Percentiles rank a stretch among this genome's conserved stretches.
phyloP scores from a whole-genome alignment of 2,329 filamentous ascomycete species.

The Aspergillus tubingensis region DNA sequence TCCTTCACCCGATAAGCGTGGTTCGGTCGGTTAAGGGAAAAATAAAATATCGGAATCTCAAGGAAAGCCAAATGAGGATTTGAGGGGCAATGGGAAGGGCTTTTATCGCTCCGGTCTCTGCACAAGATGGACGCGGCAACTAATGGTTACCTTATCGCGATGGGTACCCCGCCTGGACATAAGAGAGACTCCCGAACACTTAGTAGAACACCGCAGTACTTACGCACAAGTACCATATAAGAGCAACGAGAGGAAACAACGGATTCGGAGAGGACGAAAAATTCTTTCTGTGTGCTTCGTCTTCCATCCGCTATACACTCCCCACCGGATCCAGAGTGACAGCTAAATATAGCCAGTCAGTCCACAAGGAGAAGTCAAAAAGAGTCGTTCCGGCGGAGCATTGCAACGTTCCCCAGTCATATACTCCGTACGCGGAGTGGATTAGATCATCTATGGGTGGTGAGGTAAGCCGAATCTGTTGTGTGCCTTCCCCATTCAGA shows the following conservation, averaged over 20 bases:
- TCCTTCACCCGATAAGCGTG: slow-evolving; percentile 21
- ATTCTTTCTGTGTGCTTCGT: not conserved
- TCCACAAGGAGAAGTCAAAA: not conserved
- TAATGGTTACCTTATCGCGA: not conserved
- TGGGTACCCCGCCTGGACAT: slow-evolving; percentile 9
- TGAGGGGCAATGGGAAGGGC: not conserved
- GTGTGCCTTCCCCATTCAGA: not conserved
- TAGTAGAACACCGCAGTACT: not conserved
- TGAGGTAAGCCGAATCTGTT: slow-evolving; percentile 15
- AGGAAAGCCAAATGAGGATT: not conserved
- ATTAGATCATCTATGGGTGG: slow-evolving; percentile 11
- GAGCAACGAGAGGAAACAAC: slow-evolving; percentile 5
- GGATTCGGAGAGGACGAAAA: slow-evolving; percentile 7
- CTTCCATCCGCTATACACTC: slow-evolving; percentile 8
- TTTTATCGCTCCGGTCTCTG: not conserved
- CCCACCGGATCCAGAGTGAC: slow-evolving; percentile 6
- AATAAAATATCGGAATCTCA: slow-evolving; percentile 8
- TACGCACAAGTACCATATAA: slow-evolving; percentile 8
- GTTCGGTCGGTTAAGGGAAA: slow-evolving; percentile 22
- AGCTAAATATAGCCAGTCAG: slow-evolving; percentile 13
- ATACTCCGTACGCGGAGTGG: not conserved
- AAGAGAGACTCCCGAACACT: not conserved
- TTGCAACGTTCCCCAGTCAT: slow-evolving; percentile 9
- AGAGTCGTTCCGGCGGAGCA: slow-evolving; percentile 6
- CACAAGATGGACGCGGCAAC: not conserved